phyloP scores from a whole-genome alignment of 2,329 filamentous ascomycete species.

The Orbilia ellipsospora region DNA sequence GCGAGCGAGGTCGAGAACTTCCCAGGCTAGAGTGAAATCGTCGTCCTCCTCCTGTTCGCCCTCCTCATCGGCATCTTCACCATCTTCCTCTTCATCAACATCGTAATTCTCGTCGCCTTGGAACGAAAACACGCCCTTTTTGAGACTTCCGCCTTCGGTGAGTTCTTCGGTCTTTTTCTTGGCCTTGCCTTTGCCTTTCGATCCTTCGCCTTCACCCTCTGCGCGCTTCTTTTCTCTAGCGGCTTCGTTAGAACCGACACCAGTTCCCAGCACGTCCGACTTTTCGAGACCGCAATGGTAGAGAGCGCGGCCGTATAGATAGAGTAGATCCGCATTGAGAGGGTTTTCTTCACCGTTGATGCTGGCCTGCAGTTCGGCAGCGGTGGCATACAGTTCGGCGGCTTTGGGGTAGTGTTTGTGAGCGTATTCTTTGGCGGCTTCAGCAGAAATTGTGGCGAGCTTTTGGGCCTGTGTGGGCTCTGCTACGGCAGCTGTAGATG shows the following conservation, averaged over 20 bases:
- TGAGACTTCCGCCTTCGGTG: slow-evolving; percentile 60
- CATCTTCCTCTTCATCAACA: slow-evolving; percentile 58
- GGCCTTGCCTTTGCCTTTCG: slow-evolving; percentile 62
- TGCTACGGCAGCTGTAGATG: slow-evolving; percentile 19
- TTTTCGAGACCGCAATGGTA: slow-evolving; percentile 95
- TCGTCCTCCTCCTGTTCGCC: slow-evolving; percentile 66
- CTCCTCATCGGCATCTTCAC: slow-evolving; percentile 63
- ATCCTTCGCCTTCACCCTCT: slow-evolving; percentile 66
- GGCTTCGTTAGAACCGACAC: slow-evolving; percentile 67
- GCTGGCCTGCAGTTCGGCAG: slow-evolving; percentile 87
- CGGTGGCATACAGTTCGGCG: slow-evolving; percentile 86
- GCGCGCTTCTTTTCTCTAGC: slow-evolving; percentile 66
- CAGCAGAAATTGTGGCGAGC: slow-evolving; percentile 56
- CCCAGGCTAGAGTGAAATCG: slow-evolving; percentile 78
- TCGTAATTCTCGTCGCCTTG: slow-evolving; percentile 88
- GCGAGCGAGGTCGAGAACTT: slow-evolving; percentile 82
- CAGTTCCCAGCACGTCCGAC: slow-evolving; percentile 90
- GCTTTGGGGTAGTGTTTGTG: slow-evolving; percentile 89
- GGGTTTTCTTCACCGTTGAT: slow-evolving; percentile 82
- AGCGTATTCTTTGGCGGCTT: slow-evolving; percentile 69
- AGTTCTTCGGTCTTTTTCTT: slow-evolving; percentile 59
- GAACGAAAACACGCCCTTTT: slow-evolving; percentile 74
- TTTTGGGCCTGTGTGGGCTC: slow-evolving; percentile 30
- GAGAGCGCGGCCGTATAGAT: slow-evolving; percentile 90
- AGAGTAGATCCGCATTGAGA: slow-evolving; percentile 92